These are phyloP conservation scores for Bryoerythrophyllum caledonicum DNA, from an alignment of 225 moss, liverwort and hornwort genomes.

Conservation along the genomic window DNA sequence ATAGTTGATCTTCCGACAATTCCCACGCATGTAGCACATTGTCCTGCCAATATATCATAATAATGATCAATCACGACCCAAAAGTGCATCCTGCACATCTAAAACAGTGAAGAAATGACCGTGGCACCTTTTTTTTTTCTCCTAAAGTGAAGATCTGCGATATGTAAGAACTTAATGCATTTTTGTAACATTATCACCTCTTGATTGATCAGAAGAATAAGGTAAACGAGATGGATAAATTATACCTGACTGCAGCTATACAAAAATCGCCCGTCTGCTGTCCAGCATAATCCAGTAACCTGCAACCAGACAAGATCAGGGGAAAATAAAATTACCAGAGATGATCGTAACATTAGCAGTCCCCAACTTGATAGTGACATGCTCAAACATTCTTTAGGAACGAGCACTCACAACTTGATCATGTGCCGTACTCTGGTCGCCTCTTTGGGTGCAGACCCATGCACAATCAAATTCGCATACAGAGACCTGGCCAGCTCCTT, in stretches of 20 bases:
- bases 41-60: conserved; percentile 39
- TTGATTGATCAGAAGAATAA: conserved; percentile 11
- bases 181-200: not conserved
- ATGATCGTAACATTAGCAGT: conserved; percentile 11
- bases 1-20: conserved; percentile 49
- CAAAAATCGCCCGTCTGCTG: conserved; percentile 67
- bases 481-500: conserved; percentile 78
- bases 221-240: conserved; percentile 1
- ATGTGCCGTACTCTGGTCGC: conserved; percentile 63
- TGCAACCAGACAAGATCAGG: conserved; percentile 39
- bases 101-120: conserved; percentile 3
- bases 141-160: not conserved
- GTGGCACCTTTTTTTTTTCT: not conserved
- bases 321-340: not conserved
- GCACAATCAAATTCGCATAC: conserved; percentile 65
- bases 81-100: conserved; percentile 11
- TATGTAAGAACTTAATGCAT: not conserved
- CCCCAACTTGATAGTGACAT: conserved; percentile 6
- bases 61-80: not conserved
- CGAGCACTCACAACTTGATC: conserved; percentile 77
- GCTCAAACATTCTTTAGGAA: conserved; percentile 15
- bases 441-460: conserved; percentile 58
- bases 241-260: conserved; percentile 95
- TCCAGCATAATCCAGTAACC: conserved; percentile 93
- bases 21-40: conserved; percentile 85